Evolutionary conservation across 2,329 filamentous ascomycete species (phyloP).

Genomic region (Aspergillus sp.): DNA sequence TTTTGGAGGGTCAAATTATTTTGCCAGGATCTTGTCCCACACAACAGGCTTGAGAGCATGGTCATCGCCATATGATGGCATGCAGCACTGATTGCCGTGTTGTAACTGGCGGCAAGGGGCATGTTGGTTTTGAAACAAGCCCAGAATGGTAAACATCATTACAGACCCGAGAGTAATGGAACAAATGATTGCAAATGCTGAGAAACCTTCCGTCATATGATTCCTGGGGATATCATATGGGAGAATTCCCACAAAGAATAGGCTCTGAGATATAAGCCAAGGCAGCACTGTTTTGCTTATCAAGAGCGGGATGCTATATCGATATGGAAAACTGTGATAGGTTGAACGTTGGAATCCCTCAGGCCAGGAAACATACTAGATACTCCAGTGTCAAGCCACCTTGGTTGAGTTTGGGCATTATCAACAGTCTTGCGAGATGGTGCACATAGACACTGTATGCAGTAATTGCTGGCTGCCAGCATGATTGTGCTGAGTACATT

Average conservation of each 20-base stretch:
- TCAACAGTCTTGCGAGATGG: conserved; percentile 47
- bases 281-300: conserved; percentile 31
- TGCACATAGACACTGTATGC: conserved; percentile 48
- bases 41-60: neutral
- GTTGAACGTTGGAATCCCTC: conserved; percentile 36
- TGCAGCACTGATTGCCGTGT: conserved; percentile 4
- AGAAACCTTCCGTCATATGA: neutral
- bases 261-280: conserved; percentile 42
- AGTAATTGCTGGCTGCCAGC: conserved; percentile 45
- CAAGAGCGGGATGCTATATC: conserved; percentile 36
- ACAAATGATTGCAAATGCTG: neutral
- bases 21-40: conserved; percentile 8
- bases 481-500: conserved; percentile 43
- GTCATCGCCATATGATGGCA: conserved; percentile 4
- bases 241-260: conserved; percentile 29
- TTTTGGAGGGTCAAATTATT: too few species aligned
- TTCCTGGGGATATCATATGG: conserved; percentile 17
- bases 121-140: neutral
- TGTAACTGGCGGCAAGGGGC: conserved; percentile 4
- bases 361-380: conserved; percentile 35
- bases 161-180: neutral
- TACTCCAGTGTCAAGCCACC: conserved; percentile 42
- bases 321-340: conserved; percentile 39
- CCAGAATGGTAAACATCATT: neutral
- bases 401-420: conserved; percentile 35